Evolutionary conservation across 331 rosid species (phyloP).

Genomic region (Prunus yedoensis): DNA sequence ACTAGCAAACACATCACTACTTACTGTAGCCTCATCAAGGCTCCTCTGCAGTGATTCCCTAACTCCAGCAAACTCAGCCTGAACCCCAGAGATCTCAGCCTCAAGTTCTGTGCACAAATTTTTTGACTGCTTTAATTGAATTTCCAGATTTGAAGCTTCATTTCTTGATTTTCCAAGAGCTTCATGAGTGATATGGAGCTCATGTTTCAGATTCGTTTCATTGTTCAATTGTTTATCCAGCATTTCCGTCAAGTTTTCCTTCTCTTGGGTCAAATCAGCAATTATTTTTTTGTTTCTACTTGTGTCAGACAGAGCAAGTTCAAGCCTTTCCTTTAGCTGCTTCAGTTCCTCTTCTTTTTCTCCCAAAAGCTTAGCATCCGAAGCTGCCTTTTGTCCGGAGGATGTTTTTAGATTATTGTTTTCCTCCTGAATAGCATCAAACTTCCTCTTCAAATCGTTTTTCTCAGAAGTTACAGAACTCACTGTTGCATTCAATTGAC

Average conservation of each 20-base stretch:
- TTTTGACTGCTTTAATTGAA: conserved; percentile 43
- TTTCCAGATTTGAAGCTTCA: conserved; percentile 52
- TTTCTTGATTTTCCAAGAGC: conserved; percentile 59
- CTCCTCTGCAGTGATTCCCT: conserved; percentile 50
- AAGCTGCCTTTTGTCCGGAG: conserved; percentile 58
- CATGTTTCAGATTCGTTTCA: conserved; percentile 48
- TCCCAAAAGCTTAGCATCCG: conserved; percentile 51
- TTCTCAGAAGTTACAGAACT: conserved; percentile 49
- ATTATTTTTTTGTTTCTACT: conserved; percentile 38
- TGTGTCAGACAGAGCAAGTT: conserved; percentile 38
- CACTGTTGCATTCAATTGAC: conserved; percentile 48
- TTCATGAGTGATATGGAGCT: conserved; percentile 47
- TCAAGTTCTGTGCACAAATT: conserved; percentile 42
- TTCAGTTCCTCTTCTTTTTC: conserved; percentile 63
- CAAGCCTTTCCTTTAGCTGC: conserved; percentile 54
- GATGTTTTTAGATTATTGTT: conserved; percentile 50
- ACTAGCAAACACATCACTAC: conserved; percentile 39
- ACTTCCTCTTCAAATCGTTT: conserved; percentile 45
- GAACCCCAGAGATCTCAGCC: conserved; percentile 54
- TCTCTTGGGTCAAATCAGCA: conserved; percentile 57
- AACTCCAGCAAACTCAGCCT: conserved; percentile 58
- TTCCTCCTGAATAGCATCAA: conserved; percentile 40
- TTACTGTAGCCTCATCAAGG: conserved; percentile 50
- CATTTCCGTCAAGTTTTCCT: conserved; percentile 43
- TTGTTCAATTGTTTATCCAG: conserved; percentile 48